These are phyloP conservation scores for Oryza brachyantha DNA, from an alignment of 176 grass and related monocot genomes.

Conservation along the genomic window DNA sequence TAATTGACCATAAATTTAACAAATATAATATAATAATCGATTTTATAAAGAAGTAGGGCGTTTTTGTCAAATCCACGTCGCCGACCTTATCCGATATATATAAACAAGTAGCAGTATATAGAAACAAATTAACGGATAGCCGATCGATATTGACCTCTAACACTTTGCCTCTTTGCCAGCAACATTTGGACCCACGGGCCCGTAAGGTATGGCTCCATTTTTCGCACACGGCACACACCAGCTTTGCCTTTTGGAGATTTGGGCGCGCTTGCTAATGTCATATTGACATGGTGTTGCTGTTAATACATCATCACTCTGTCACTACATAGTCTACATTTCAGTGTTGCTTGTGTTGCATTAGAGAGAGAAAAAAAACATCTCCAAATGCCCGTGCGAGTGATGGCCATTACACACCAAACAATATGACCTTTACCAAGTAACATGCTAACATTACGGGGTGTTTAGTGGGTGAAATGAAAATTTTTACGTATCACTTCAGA, in stretches of 20 bases:
- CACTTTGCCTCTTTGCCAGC: no score
- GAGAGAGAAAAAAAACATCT: background rate
- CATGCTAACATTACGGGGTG: no score
- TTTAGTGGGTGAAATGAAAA: no score
- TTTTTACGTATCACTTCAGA: no score
- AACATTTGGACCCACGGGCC: background rate
- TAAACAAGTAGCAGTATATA: no score
- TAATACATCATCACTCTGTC: background rate
- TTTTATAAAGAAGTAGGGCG: background rate
- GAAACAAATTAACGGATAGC: background rate
- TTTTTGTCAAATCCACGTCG: background rate
- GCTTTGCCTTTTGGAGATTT: background rate
- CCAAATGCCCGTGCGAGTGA: background rate
- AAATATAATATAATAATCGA: no score
- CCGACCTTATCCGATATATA: background rate
- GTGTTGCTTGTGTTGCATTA: no score
- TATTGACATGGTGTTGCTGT: background rate
- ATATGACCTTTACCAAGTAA: background rate
- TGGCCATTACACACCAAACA: background rate
- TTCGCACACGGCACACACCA: background rate
- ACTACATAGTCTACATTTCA: background rate
- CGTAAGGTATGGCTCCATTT: background rate
- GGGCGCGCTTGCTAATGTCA: background rate
- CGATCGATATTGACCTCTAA: background rate
- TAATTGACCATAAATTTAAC: no score